Conservation (phyloP, 2,329 filamentous ascomycete genomes). For the Ophiostoma tasmaniense region DNA sequence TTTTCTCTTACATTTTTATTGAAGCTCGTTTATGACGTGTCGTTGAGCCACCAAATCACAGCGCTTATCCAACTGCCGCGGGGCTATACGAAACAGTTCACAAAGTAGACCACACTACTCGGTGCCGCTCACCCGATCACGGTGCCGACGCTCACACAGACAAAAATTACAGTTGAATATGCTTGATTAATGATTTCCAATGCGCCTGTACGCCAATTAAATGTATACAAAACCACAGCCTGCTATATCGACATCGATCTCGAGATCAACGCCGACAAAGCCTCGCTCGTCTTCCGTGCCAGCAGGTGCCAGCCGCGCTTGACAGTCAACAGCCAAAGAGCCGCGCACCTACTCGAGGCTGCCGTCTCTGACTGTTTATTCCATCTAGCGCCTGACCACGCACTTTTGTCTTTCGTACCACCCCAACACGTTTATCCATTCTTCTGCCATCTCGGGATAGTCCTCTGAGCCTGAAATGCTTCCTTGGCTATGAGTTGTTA, state of each 20-base stretch:
- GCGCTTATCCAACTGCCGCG: neutral
- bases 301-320: too few relatives aligned
- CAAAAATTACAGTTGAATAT: neutral
- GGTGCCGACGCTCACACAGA: neutral
- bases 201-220: neutral
- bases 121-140: neutral
- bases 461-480: too few relatives aligned
- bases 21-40: neutral
- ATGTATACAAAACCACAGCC: neutral
- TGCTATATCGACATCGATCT: too few relatives aligned
- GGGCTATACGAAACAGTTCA: neutral
- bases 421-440: too few relatives aligned
- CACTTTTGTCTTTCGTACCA: too few relatives aligned
- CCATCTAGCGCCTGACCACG: too few relatives aligned
- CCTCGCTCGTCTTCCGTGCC: neutral
- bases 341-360: too few relatives aligned
- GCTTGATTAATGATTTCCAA: neutral
- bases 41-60: neutral
- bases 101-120: neutral
- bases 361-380: too few relatives aligned
- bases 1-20: too few relatives aligned
- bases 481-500: too few relatives aligned
- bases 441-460: too few relatives aligned
- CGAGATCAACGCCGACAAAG: neutral
- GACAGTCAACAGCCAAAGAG: too few relatives aligned